Conservation (phyloP, 2,329 filamentous ascomycete species). For the Penicillium concentricum region DNA sequence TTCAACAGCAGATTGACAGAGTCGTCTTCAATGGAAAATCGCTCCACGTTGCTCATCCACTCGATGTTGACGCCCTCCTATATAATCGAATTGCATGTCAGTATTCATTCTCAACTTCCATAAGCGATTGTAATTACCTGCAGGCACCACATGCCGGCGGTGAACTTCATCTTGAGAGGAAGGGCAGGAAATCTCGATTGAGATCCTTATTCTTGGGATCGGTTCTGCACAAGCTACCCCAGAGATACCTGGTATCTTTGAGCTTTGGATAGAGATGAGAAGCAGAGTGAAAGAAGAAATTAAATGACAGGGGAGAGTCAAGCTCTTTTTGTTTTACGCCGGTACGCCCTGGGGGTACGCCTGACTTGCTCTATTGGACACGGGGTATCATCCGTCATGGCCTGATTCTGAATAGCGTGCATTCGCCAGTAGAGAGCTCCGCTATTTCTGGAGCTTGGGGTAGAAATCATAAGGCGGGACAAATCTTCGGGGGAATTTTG, state of each 20-base stretch:
- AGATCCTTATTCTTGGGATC: not conserved
- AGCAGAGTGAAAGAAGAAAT: not conserved
- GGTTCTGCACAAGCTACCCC: not conserved
- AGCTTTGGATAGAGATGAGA: not conserved
- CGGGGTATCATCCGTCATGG: constrained; percentile 13
- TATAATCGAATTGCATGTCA: not conserved
- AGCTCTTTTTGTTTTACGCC: not conserved
- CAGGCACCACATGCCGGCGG: constrained; percentile 42
- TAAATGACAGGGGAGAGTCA: not conserved
- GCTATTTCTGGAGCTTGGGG: constrained; percentile 4
- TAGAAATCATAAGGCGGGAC: constrained; percentile 2
- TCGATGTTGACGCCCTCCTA: constrained; percentile 40
- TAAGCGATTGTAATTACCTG: constrained; percentile 21
- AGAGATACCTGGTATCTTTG: not conserved
- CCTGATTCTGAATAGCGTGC: constrained; percentile 5
- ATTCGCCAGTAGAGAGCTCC: not conserved
- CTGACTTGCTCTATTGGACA: constrained; percentile 14
- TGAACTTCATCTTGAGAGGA: constrained; percentile 41
- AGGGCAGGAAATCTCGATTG: not conserved
- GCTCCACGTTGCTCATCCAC: constrained; percentile 45
- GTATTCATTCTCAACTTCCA: not conserved
- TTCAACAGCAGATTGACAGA: constrained; percentile 38
- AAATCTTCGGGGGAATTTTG: not conserved
- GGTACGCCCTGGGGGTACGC: not conserved
- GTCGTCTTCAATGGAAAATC: constrained; percentile 30